A percentile compares a stretch with the other conserved stretches of the same genome.
Conservation (phyloP, 2,329 filamentous ascomycete genomes). For the Tolypocladium ovalisporum region DNA sequence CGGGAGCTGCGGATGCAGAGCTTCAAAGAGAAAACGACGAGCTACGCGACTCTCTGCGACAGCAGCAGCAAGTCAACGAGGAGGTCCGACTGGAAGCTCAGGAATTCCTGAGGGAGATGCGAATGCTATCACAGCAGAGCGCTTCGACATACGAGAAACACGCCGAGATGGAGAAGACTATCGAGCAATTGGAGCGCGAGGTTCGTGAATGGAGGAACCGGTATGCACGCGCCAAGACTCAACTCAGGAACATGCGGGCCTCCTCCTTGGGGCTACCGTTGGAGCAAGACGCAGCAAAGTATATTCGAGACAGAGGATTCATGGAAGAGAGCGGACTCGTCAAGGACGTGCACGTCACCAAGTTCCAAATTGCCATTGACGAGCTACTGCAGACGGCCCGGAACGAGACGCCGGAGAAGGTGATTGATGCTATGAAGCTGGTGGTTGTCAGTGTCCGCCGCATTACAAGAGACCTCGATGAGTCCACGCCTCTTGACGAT, state of each 20-base stretch:
- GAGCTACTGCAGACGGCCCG: constrained; percentile 74
- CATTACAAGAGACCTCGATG: constrained; percentile 72
- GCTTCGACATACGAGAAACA: constrained; percentile 72
- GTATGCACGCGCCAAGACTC: constrained; percentile 80
- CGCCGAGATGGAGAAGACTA: constrained; percentile 62
- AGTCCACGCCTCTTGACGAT: constrained; percentile 41
- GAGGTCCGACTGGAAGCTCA: constrained; percentile 79
- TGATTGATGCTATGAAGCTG: constrained; percentile 77
- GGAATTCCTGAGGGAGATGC: constrained; percentile 82
- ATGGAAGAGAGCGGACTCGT: constrained; percentile 65
- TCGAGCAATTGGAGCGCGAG: constrained; percentile 69
- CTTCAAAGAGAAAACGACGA: constrained; percentile 59
- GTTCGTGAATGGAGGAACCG: constrained; percentile 83
- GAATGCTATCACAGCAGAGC: constrained; percentile 69
- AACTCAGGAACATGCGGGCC: constrained; percentile 69
- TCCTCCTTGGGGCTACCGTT: constrained; percentile 65
- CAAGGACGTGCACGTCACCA: constrained; percentile 86
- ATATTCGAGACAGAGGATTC: constrained; percentile 56
- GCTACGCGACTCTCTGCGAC: constrained; percentile 50
- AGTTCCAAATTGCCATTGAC: constrained; percentile 90
- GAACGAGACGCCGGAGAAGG: constrained; percentile 57
- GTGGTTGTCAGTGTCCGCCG: constrained; percentile 74
- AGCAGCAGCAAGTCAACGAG: constrained; percentile 75
- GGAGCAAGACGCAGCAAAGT: constrained; percentile 58
- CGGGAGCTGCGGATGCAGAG: constrained; percentile 35